A percentile compares a stretch with the other conserved stretches of the same genome.
Conservation (phyloP, 768 basidiomycete genomes). For the Lactarius evosmus region DNA sequence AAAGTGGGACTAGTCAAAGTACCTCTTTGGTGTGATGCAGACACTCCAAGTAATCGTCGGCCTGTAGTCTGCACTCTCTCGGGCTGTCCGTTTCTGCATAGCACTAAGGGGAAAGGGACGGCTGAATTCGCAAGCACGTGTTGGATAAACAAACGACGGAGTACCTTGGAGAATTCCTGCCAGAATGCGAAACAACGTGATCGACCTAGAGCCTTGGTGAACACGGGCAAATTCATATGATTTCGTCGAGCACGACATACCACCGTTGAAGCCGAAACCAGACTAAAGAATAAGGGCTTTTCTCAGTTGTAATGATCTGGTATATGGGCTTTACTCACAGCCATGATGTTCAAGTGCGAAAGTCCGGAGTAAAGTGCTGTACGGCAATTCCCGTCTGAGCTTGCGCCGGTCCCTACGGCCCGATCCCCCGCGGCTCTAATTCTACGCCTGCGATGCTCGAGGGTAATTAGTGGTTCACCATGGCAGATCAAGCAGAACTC, state of each 20-base stretch:
- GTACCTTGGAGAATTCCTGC: slow-evolving; percentile 83
- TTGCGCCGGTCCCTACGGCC: not conserved
- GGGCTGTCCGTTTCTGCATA: slow-evolving; percentile 80
- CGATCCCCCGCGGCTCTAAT: not conserved
- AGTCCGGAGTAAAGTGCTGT: not conserved
- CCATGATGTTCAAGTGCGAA: slow-evolving; percentile 25
- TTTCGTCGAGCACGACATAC: slow-evolving; percentile 34
- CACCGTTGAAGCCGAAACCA: slow-evolving; percentile 62
- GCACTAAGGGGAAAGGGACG: slow-evolving; percentile 49
- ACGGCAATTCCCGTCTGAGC: not conserved
- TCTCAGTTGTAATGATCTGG: not conserved
- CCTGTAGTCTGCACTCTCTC: slow-evolving; percentile 61
- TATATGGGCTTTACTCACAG: slow-evolving; percentile 27
- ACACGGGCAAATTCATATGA: not conserved
- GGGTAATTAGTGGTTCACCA: slow-evolving; percentile 39
- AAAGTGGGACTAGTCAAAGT: slow-evolving; percentile 31
- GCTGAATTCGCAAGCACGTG: not conserved
- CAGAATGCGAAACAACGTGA: slow-evolving; percentile 88
- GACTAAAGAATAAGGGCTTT: slow-evolving; percentile 42
- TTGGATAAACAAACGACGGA: not conserved
- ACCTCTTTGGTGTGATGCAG: slow-evolving; percentile 89
- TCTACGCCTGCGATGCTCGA: not conserved
- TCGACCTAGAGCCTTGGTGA: slow-evolving; percentile 50
- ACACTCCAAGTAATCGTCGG: slow-evolving; percentile 90
- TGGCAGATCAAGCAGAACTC: slow-evolving; percentile 42